A percentile compares a stretch with the other conserved stretches of the same genome.
phyloP scores from a whole-genome alignment of 345 rosid genomes.

The Populus alba region DNA sequence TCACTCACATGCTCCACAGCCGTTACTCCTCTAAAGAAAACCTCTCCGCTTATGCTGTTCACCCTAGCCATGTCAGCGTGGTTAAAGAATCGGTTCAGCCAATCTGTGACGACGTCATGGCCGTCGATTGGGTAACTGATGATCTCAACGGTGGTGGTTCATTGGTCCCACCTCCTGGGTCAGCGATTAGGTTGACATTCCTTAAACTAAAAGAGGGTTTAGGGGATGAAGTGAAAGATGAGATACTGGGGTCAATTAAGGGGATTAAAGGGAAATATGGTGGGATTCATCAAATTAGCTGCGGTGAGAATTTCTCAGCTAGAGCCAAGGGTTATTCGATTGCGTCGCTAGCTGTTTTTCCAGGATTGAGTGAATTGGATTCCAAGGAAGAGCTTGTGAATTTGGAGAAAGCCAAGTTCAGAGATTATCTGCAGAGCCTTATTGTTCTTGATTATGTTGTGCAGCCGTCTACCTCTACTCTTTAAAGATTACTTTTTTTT shows the following conservation, averaged over 20 bases:
- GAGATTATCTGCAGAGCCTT: constrained; percentile 54
- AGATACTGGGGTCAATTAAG: constrained; percentile 46
- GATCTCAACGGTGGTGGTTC: constrained; percentile 23
- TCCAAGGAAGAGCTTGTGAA: constrained; percentile 40
- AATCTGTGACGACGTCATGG: constrained; percentile 72
- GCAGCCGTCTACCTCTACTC: constrained; percentile 35
- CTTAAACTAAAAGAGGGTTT: constrained; percentile 57
- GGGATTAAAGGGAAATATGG: constrained; percentile 44
- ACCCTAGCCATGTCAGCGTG: constrained; percentile 60
- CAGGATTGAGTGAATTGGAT: constrained; percentile 41
- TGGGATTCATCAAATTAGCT: constrained; percentile 46
- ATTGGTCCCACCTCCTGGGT: constrained; percentile 37
- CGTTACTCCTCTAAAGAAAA: constrained; percentile 62
- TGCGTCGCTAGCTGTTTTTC: constrained; percentile 58
- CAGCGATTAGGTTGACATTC: constrained; percentile 42
- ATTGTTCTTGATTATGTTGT: constrained; percentile 61
- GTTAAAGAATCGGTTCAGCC: constrained; percentile 62
- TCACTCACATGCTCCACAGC: constrained; percentile 90
- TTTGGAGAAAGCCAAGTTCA: constrained; percentile 49
- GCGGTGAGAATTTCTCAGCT: constrained; percentile 73
- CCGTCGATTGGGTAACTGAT: constrained; percentile 73
- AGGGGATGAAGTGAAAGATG: constrained; percentile 42
- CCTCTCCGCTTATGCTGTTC: constrained; percentile 48
- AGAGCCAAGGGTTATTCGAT: constrained; percentile 73
- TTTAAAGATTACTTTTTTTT: constrained; percentile 5